phyloP scores from a whole-genome alignment of 2,329 filamentous ascomycete genomes.

The Diaporthe ilicicola region DNA sequence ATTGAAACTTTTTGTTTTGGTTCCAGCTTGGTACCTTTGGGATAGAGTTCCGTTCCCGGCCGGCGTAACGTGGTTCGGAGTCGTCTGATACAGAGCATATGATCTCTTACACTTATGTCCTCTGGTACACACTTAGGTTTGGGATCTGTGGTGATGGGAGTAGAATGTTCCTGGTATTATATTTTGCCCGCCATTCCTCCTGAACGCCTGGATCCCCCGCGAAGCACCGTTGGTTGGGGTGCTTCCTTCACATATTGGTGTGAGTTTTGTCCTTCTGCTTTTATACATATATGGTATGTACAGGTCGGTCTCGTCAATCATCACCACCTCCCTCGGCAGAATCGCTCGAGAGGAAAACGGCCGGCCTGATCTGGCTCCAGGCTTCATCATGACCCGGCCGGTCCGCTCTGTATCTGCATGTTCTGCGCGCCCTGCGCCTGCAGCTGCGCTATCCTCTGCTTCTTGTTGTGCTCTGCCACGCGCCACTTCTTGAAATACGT shows the following conservation, averaged over 20 bases:
- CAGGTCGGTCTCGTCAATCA: neutral
- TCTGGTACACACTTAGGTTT: too few species aligned
- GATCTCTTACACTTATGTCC: neutral
- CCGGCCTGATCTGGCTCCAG: neutral
- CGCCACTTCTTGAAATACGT: slow-evolving; percentile 98
- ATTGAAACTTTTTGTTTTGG: slow-evolving; percentile 8
- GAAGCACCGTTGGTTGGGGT: neutral
- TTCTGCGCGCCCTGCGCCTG: slow-evolving; percentile 75
- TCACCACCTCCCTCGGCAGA: neutral
- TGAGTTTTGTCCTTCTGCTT: neutral
- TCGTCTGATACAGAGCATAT: neutral
- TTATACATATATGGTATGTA: neutral
- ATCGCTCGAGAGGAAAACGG: neutral
- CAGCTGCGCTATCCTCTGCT: slow-evolving; percentile 78
- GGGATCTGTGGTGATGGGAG: neutral
- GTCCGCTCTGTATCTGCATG: slow-evolving; percentile 50
- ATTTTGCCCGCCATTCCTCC: neutral
- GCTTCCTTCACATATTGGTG: neutral
- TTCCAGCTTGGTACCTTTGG: too few species aligned
- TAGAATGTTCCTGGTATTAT: slow-evolving; percentile 11
- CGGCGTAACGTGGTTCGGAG: neutral
- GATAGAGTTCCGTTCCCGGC: neutral
- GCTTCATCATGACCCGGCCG: slow-evolving; percentile 31
- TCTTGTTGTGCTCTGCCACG: slow-evolving; percentile 90
- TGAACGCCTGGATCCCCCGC: neutral